Percentiles rank a stretch among this genome's conserved stretches.
These are phyloP conservation scores for Chaetomium olivaceum DNA, from an alignment of 2,329 filamentous ascomycete species.

Conservation along the genomic window DNA sequence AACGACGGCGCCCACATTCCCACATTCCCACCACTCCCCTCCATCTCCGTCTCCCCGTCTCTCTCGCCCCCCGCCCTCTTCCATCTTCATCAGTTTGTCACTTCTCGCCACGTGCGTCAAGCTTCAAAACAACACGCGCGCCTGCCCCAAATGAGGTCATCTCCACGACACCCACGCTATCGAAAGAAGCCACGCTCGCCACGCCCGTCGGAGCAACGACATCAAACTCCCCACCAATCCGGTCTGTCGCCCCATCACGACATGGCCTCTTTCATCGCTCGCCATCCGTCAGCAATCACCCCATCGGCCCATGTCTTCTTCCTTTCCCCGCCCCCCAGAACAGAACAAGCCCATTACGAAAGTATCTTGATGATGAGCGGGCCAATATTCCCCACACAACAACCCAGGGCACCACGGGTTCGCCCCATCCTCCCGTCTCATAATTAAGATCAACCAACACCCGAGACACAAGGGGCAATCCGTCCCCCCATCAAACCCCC, in stretches of 20 bases:
- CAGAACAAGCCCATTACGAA: too few species aligned
- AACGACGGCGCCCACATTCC: too few species aligned
- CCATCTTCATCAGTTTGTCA: neutral
- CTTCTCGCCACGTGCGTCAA: neutral
- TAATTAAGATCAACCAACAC: slow-evolving; percentile 5
- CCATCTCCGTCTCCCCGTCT: neutral
- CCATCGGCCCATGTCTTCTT: neutral
- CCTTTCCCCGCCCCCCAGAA: too few species aligned
- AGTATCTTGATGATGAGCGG: neutral
- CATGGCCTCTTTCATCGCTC: neutral
- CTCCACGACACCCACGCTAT: neutral
- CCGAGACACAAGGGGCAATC: slow-evolving; percentile 2
- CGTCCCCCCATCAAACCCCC: too few species aligned
- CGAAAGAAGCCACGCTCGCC: neutral
- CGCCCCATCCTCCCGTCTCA: neutral
- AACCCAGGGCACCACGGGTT: neutral
- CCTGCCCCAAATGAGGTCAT: neutral
- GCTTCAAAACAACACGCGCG: neutral
- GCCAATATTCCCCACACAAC: neutral
- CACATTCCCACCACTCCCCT: too few species aligned
- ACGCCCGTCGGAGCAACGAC: neutral
- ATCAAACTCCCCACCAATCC: neutral
- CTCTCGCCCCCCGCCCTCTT: too few species aligned
- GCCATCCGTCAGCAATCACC: too few species aligned
- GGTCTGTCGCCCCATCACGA: neutral